Conservation (phyloP, 192 early-diverging fungal genomes). For the Funneliformis geosporum region DNA sequence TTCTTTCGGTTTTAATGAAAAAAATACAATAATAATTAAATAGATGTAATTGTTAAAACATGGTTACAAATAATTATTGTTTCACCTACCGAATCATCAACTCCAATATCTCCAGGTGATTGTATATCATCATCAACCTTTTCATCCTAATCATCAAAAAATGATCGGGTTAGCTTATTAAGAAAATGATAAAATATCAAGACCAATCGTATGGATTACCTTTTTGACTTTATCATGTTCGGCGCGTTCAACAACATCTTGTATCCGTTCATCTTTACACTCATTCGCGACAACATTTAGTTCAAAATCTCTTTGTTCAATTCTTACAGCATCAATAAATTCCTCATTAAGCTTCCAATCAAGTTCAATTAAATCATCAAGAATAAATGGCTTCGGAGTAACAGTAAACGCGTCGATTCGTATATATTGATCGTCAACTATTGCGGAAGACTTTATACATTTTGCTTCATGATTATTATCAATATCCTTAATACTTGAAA, state of each 20-base stretch:
- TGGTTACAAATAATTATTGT: too few relatives aligned
- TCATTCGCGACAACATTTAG: not conserved
- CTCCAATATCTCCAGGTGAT: too few relatives aligned
- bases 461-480: not conserved
- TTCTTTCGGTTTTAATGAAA: not conserved
- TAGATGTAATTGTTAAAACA: too few relatives aligned
- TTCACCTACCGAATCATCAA: too few relatives aligned
- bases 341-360: not conserved
- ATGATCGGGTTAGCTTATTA: too few relatives aligned
- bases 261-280: too few relatives aligned
- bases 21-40: too few relatives aligned
- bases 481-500: not conserved
- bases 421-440: not conserved
- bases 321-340: not conserved
- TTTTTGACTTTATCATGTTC: not conserved
- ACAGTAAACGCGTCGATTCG: not conserved
- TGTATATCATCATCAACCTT: too few relatives aligned
- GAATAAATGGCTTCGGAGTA: not conserved
- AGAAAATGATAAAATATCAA: too few relatives aligned
- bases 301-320: not conserved
- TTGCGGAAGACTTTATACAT: not conserved
- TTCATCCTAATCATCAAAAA: too few relatives aligned
- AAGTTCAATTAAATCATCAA: not conserved
- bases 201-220: too few relatives aligned
- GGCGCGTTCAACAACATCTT: not conserved